A percentile compares a stretch with the other conserved stretches of the same genome.
These are phyloP conservation scores for Paracoccidioides brasiliensis DNA, from an alignment of 2,329 filamentous ascomycete species.

Conservation along the genomic window DNA sequence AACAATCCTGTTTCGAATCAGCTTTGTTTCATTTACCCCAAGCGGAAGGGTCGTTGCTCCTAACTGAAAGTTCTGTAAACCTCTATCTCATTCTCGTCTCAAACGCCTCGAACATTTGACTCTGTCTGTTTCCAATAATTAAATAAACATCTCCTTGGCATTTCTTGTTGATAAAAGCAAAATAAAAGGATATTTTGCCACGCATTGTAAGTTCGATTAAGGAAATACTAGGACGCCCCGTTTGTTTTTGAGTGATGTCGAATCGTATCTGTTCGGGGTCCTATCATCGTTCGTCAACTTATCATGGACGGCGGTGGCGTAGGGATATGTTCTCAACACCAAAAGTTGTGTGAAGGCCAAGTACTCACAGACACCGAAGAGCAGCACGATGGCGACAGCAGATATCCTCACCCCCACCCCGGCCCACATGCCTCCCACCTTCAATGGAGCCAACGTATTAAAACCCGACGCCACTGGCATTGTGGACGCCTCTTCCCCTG, in stretches of 20 bases:
- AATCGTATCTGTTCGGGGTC: not conserved
- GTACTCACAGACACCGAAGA: conserved; percentile 9
- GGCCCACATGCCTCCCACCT: conserved; percentile 8
- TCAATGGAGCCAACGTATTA: not conserved
- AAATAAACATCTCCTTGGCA: not conserved
- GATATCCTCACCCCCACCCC: conserved; percentile 10
- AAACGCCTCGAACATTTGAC: not conserved
- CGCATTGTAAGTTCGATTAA: not conserved
- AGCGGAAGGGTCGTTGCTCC: not conserved
- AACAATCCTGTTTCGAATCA: not conserved
- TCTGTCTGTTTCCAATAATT: not conserved
- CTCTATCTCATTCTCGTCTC: not conserved
- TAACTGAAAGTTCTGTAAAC: not conserved
- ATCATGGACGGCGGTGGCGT: not conserved
- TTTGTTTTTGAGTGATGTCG: not conserved
- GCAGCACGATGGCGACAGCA: conserved; percentile 12
- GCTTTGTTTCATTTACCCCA: not conserved
- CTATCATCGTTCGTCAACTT: not conserved
- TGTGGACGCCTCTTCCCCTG: not conserved
- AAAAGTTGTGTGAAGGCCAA: not conserved
- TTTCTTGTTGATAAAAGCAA: not conserved
- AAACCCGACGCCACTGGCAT: not conserved
- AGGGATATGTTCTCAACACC: not conserved
- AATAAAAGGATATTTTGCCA: not conserved
- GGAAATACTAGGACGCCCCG: not conserved